A percentile compares a stretch with the other conserved stretches of the same genome.
phyloP scores from a whole-genome alignment of 768 basidiomycete genomes.

The Ramaria sp. region DNA sequence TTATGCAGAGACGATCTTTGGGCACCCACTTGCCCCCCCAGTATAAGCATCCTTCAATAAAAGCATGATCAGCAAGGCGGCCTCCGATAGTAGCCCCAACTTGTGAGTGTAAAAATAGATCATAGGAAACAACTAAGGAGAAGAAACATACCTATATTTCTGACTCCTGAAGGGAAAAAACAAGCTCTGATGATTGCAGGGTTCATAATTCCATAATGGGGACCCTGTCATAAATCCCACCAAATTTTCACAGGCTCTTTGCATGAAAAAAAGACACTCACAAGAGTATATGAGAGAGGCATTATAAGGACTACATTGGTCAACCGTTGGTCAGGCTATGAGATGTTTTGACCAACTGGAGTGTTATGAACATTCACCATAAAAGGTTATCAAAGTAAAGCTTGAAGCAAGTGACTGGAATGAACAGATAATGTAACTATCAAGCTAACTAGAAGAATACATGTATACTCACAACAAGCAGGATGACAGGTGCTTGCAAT shows the following conservation, averaged over 20 bases:
- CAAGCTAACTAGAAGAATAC: neutral
- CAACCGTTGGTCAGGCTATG: neutral
- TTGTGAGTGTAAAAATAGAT: slow-evolving; percentile 15
- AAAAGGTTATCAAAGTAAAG: neutral
- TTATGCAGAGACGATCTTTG: slow-evolving; percentile 54
- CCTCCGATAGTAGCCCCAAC: slow-evolving; percentile 55
- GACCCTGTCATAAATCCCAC: neutral
- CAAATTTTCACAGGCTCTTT: neutral
- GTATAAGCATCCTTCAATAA: slow-evolving; percentile 35
- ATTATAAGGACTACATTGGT: slow-evolving; percentile 31
- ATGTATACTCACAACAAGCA: slow-evolving; percentile 3
- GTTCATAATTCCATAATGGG: slow-evolving; percentile 1
- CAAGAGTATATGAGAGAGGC: slow-evolving; percentile 59
- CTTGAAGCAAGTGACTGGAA: neutral
- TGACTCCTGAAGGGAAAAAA: slow-evolving; percentile 4
- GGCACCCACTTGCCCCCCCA: slow-evolving; percentile 54
- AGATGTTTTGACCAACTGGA: neutral
- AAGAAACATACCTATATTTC: neutral
- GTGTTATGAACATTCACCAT: neutral
- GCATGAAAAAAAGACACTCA: slow-evolving; percentile 22
- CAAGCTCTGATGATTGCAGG: slow-evolving; percentile 2
- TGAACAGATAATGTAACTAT: neutral
- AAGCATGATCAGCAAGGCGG: slow-evolving; percentile 41
- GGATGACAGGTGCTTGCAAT: neutral
- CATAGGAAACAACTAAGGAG: neutral